phyloP scores from a whole-genome alignment of 306 rosid species.

The Casuarina cunninghamiana region DNA sequence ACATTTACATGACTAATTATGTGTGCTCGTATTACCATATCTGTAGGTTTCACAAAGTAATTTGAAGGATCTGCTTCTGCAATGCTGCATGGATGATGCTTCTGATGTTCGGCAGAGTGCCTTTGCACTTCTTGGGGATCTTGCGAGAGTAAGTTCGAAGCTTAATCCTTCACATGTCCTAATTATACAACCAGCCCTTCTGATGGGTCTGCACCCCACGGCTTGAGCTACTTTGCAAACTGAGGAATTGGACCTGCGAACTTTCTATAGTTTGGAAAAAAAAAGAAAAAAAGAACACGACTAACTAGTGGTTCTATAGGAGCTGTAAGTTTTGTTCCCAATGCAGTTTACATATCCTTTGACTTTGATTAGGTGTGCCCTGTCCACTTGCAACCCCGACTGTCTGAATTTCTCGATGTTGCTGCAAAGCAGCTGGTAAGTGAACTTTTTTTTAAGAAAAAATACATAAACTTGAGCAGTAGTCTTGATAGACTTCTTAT shows the following conservation, averaged over 20 bases:
- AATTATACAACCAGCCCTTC: neutral
- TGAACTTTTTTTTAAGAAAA: conserved; percentile 13
- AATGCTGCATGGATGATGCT: conserved; percentile 88
- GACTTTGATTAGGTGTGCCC: conserved; percentile 74
- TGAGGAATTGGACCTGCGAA: neutral
- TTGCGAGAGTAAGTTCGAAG: conserved; percentile 83
- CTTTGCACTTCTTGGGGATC: conserved; percentile 97
- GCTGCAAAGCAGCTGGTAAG: conserved; percentile 93
- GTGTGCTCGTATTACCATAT: conserved; percentile 14
- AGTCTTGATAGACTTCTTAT: conserved; percentile 24
- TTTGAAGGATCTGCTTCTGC: conserved; percentile 80
- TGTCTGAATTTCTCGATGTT: conserved; percentile 82
- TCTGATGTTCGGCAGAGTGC: conserved; percentile 94
- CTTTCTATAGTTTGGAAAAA: neutral
- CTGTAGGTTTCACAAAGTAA: conserved; percentile 82
- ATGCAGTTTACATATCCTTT: conserved; percentile 1
- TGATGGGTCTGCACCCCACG: neutral
- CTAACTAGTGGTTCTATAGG: neutral
- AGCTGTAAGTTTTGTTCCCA: neutral
- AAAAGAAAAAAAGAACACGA: neutral
- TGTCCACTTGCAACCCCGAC: conserved; percentile 75
- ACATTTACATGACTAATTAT: conserved; percentile 24
- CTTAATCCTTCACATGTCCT: conserved; percentile 3
- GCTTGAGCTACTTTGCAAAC: conserved; percentile 4
- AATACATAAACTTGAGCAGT: neutral